phyloP scores from a whole-genome alignment of 1,284 basidiomycete genomes.

The Tausonia pullulans region DNA sequence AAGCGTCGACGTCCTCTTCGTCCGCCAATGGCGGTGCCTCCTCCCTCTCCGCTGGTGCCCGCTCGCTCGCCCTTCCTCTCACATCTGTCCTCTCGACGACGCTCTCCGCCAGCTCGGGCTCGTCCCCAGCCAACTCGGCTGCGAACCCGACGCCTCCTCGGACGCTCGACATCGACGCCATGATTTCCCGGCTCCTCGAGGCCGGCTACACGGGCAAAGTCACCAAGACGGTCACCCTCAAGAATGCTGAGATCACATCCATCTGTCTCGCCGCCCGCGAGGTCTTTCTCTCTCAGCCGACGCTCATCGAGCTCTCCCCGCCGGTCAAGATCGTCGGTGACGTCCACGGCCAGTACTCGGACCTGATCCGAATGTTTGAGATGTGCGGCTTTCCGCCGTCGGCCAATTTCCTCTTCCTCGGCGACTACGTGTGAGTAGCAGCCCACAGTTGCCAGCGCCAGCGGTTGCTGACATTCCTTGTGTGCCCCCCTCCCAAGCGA shows the following conservation, averaged over 20 bases:
- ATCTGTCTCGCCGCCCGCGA: slow-evolving; percentile 96
- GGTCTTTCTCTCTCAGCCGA: slow-evolving; percentile 92
- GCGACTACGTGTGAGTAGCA: slow-evolving; percentile 65
- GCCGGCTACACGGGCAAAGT: slow-evolving; percentile 98
- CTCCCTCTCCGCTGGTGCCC: slow-evolving; percentile 20
- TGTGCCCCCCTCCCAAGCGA: slow-evolving; percentile 38
- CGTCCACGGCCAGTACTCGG: slow-evolving; percentile 90
- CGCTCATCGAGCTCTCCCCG: slow-evolving; percentile 91
- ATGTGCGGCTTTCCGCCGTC: slow-evolving; percentile 99
- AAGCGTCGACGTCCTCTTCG: slow-evolving; percentile 18
- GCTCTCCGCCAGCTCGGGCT: slow-evolving; percentile 21
- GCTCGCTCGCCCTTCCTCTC: slow-evolving; percentile 23
- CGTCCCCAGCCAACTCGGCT: slow-evolving; percentile 24
- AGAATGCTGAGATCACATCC: slow-evolving; percentile 90
- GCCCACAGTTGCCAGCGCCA: no score
- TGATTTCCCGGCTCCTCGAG: slow-evolving; percentile 92
- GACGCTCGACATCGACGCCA: slow-evolving; percentile 90
- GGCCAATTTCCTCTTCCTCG: slow-evolving; percentile 96
- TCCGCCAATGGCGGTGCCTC: slow-evolving; percentile 1
- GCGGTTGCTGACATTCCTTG: no score
- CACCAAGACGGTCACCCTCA: slow-evolving; percentile 89
- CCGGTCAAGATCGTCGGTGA: slow-evolving; percentile 99
- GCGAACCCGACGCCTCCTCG: slow-evolving; percentile 34
- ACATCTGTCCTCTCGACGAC: slow-evolving; percentile 18
- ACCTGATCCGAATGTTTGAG: slow-evolving; percentile 95